Conservation (phyloP, 192 early-diverging fungal genomes). For the Coemansia sp. region DNA sequence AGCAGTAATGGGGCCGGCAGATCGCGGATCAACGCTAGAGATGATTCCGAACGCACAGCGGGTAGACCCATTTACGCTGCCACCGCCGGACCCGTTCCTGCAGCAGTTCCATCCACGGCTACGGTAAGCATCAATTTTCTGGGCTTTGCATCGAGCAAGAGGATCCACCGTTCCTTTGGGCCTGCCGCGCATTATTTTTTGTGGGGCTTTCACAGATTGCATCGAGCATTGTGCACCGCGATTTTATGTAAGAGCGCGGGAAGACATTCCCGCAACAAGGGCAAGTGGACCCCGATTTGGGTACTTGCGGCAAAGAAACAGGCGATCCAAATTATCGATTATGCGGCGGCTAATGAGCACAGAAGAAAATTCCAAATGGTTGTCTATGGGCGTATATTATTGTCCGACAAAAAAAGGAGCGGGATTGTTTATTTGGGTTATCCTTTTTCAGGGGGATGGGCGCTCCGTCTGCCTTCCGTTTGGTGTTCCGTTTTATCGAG, state of each 20-base stretch:
- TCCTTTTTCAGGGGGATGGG: neutral
- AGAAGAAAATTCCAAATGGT: neutral
- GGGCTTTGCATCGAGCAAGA: no score
- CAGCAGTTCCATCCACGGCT: conserved; percentile 32
- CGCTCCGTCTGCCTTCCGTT: no score
- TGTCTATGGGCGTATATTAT: neutral
- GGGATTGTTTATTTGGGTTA: neutral
- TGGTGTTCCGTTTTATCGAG: neutral
- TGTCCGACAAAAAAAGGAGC: neutral
- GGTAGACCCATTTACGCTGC: conserved; percentile 22
- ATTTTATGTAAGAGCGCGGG: neutral
- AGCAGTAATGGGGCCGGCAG: neutral
- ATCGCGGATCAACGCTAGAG: conserved; percentile 25
- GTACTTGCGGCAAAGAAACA: neutral
- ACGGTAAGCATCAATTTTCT: conserved; percentile 32
- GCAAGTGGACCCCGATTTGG: neutral
- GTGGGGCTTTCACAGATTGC: no score
- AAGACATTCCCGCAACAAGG: neutral
- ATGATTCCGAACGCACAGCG: conserved; percentile 19
- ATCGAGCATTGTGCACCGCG: no score
- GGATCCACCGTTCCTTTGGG: neutral
- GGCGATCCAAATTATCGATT: neutral
- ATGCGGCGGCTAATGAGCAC: no score
- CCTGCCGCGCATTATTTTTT: neutral
- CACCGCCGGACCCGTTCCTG: conserved; percentile 33